Base-by-base conservation (phyloP, 208 protist genomes). In the Crithidia brevicula region DNA sequence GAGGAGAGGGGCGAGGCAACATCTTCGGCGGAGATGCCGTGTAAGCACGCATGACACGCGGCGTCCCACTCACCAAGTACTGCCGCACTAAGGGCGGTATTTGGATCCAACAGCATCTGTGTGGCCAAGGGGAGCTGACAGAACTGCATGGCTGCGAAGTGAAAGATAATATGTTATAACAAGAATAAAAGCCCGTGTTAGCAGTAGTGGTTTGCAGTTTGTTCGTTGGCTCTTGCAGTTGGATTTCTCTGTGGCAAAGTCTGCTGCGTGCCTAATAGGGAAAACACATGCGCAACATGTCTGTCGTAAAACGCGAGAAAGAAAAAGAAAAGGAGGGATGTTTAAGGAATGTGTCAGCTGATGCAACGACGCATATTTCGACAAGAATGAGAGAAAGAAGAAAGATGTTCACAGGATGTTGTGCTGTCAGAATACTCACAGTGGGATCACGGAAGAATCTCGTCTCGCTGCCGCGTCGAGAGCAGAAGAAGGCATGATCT, bases 101-200 rank as follows among this genome's bases (percentile, higher is more conserved):
- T 20, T 15, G 62, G 38, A 31, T 75, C 69, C 43, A 75, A 42
- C 45, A 69, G 53, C 61, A 68, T 42, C 53, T 58, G 61, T 1
- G 69, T 68, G 15, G 69, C 69, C 11, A 65, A 25, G 0, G 69
- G 53, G 16, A 75, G 53, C 13, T 51, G 49, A 25, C 20, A 22
- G 42, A 69, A 28, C 22, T 56, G 51, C 51, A 74, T 60, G 10
- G n/a, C 22, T 22, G n/a, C 13, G 3, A 15, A 2, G 22, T 3
- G 5, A 27, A 9, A 33, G 16, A 20, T n/a, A 20, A 1, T 4
- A 33, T 34, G 7, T 5, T 30, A 5, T 56, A 18, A 18, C 46
- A 9, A 36, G 7, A 50, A 61, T 4, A 31, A 52, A 49, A 52
- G 15, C 13, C 15, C 16, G 6, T 10, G 43, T n/a, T n/a, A n/a